Base-by-base conservation (phyloP, 257 asterid species). In the Solanum gracilifrons region DNA sequence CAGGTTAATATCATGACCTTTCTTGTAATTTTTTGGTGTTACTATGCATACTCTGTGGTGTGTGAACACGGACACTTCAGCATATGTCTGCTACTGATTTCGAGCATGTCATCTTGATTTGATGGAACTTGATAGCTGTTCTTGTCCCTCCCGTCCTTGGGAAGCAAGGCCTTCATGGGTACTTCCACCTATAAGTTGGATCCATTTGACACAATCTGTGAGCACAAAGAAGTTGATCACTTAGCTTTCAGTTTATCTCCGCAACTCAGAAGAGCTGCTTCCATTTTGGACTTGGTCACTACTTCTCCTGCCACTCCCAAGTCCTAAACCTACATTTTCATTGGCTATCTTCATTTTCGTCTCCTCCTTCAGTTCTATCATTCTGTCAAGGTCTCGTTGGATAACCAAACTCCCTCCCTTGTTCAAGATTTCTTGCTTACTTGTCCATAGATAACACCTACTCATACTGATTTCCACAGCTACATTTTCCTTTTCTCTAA, bases 81-180 rank as follows among this genome's bases (percentile, higher is more conserved):
- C 35, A 66, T 25, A 64, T 69, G 23, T 69, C n/a, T 69, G 39
- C n/a, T 69, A 29, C 23, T 29, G 12, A 69, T 69, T 69, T 69
- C 12, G 96, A 95, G 92, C 94, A 94, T 83, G 89, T 92, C 88
- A 95, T 94, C 74, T 89, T 96, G 68, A 92, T 94, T 33, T 88
- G 97, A 87, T 95, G 98, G 98, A 94, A 94, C 71, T 88, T 93
- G 89, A 92, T 88, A 89, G 98, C 94, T 7, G 90, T 95, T 25
- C 62, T 4, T 41, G 12, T 18, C 86, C 97, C 98, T 7, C 89
- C 97, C 51, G 94, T 94, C 41, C 98, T 95, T 3, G 98, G 98
- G 98, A 96, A 88, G 96, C 98, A 88, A 37, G 99, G 98, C 58
- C 41, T 96, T 95, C 86, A 97, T 93, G 88, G 99, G 95, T 85